Evolutionary conservation across 148 eudicot genomes (phyloP), one percentile per base, ranked within the genome.

Genomic region (Cornus suecica): DNA sequence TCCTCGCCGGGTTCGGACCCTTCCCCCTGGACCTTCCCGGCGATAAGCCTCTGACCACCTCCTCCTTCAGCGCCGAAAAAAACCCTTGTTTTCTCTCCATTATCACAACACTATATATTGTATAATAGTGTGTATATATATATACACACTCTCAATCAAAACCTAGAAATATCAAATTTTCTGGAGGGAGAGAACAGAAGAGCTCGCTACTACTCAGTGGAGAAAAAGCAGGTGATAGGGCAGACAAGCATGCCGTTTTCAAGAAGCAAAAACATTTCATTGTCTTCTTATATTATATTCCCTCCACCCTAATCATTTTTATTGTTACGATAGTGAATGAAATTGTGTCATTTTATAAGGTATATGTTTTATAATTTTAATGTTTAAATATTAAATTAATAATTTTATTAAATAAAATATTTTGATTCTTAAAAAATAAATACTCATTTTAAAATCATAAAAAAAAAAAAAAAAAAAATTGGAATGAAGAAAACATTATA

Each of bases 31-130:
- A 81, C 66, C 79, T 66, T 0, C 67, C 70, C 28, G 88, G 88
- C 20, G 88, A 85, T 11, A 85, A 71, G 0, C 85, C 88, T 24
- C 88, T 70, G 16, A 74, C 79, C 7, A 85, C 76, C 25, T 85
- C 88, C 4, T 80, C 73, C 27, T 83, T 83, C n/a, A 83, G 70
- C 37, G 86, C 64, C 10, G 85, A 70, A 70, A 85, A 82, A 54
- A 85, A 82, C 28, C 81, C 79, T 30, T 79, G 81, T 65, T 85
- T 82, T 51, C 69, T 83, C 72, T 85, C 87, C 87, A 85, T 85
- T n/a, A 25, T 31, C 9, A 18, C 48, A n/a, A 61, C 31, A n/a
- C 24, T 16, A 42, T 29, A n/a, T n/a, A n/a, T n/a, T n/a, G n/a
- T n/a, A n/a, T n/a, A n/a, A n/a, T n/a, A n/a, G n/a, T n/a, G n/a